Percentiles rank a stretch among this genome's conserved stretches.
Conservation (phyloP, 441 rosid species). For the Macaranga tanarius region DNA sequence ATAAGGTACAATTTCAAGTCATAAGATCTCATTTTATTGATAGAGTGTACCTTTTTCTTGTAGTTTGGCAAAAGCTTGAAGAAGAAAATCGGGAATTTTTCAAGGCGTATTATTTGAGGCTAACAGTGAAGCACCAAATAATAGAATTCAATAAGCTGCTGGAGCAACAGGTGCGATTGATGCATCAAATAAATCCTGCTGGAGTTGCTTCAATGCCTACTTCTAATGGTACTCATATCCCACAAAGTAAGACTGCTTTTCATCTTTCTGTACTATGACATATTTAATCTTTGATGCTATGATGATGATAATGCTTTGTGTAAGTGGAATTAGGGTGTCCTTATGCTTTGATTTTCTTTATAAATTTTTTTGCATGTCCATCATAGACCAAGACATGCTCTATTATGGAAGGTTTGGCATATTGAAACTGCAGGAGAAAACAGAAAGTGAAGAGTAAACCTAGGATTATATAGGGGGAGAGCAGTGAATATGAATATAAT, state of each 20-base stretch:
- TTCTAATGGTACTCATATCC: conserved; percentile 73
- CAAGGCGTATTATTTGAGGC: conserved; percentile 83
- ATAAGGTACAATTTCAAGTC: not conserved
- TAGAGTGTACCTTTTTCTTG: conserved; percentile 20
- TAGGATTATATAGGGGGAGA: not conserved
- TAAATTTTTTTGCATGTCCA: not conserved
- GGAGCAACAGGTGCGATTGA: conserved; percentile 81
- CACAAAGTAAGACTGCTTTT: conserved; percentile 56
- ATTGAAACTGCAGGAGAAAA: not conserved
- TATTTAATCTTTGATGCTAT: too few species aligned
- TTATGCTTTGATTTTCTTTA: not conserved
- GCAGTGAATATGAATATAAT: not conserved
- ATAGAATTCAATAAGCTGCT: conserved; percentile 92
- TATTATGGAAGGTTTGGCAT: not conserved
- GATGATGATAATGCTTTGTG: not conserved
- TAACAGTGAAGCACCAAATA: conserved; percentile 91
- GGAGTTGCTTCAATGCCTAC: conserved; percentile 54
- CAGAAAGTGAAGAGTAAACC: not conserved
- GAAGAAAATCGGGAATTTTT: conserved; percentile 97
- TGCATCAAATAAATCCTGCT: conserved; percentile 67
- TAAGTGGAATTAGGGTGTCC: not conserved
- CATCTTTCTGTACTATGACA: not conserved
- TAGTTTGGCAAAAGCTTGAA: conserved; percentile 99
- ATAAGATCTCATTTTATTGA: conserved; percentile 8
- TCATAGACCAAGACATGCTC: too few species aligned